phyloP scores from a whole-genome alignment of 352 stramenopile species.

The Vaucheria bursata region DNA sequence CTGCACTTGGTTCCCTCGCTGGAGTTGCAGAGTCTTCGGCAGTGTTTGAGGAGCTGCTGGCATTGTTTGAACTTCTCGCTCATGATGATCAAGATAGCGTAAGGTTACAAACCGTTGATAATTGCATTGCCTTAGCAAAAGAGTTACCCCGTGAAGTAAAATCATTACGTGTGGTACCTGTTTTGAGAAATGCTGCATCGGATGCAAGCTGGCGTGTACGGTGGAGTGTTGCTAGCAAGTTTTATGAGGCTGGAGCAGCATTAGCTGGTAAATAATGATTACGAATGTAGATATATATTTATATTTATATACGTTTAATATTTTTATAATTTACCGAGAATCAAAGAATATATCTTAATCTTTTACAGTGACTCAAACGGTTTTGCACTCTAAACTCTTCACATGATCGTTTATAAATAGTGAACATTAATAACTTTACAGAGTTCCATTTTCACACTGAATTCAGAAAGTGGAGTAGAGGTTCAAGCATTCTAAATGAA shows the following conservation, averaged over 20 bases:
- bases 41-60: conserved; percentile 59
- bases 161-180: conserved; percentile 42
- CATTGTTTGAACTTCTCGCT: conserved; percentile 63
- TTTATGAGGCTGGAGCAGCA: conserved; percentile 78
- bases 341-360: no score
- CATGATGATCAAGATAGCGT: conserved; percentile 91
- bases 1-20: conserved; percentile 19
- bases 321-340: no score
- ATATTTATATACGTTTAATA: no score
- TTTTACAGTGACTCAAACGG: not conserved
- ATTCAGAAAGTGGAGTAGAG: no score
- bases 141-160: conserved; percentile 59
- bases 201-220: conserved; percentile 87
- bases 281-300: no score
- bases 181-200: conserved; percentile 24
- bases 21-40: conserved; percentile 5
- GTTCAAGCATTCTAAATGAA: no score
- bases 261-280: conserved; percentile 59
- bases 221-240: conserved; percentile 93
- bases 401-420: no score
- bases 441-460: no score
- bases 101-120: conserved; percentile 90
- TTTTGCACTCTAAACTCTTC: no score
- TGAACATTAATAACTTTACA: no score
- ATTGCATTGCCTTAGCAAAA: conserved; percentile 81